A percentile compares a stretch with the other conserved stretches of the same genome.
These are phyloP conservation scores for Triticum turgidum DNA, from an alignment of 176 grass and related monocot genomes.

Conservation along the genomic window DNA sequence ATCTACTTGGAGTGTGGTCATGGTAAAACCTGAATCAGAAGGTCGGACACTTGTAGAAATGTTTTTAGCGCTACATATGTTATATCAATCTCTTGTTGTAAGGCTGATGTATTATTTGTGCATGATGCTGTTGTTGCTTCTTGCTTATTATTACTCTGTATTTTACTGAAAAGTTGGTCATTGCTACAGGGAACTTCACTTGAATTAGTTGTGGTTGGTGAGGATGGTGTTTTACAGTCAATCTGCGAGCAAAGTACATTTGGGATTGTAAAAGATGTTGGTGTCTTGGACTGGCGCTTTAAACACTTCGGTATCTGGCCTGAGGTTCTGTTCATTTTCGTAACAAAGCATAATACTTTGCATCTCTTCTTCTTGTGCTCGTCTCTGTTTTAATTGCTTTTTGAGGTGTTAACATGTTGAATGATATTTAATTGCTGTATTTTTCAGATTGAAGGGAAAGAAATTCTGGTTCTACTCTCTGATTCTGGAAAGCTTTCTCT, in stretches of 20 bases:
- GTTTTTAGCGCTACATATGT: neutral
- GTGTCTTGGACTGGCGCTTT: constrained; percentile 66
- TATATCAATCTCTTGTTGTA: constrained; percentile 14
- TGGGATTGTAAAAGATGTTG: constrained; percentile 93
- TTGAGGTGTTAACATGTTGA: neutral
- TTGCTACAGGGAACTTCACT: constrained; percentile 83
- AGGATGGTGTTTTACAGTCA: constrained; percentile 83
- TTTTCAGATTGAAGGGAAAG: constrained; percentile 77
- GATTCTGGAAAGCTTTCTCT: constrained; percentile 98
- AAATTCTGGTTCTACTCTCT: constrained; percentile 86
- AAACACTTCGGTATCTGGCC: constrained; percentile 36
- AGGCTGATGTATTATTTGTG: constrained; percentile 3
- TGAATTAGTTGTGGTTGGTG: constrained; percentile 70
- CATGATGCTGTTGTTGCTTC: constrained; percentile 3
- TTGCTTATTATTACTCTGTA: neutral
- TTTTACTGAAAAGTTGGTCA: constrained; percentile 15
- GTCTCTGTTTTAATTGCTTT: neutral
- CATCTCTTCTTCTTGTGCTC: constrained; percentile 4
- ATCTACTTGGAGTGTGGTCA: neutral
- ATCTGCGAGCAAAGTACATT: constrained; percentile 88
- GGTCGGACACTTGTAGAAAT: neutral
- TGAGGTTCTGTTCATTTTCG: constrained; percentile 49
- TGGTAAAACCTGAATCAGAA: neutral
- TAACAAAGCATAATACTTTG: neutral
- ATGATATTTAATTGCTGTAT: constrained; percentile 13